A percentile compares a stretch with the other conserved stretches of the same genome.
Conservation (phyloP, 345 rosid species). For the Eucalyptus curtisii region DNA sequence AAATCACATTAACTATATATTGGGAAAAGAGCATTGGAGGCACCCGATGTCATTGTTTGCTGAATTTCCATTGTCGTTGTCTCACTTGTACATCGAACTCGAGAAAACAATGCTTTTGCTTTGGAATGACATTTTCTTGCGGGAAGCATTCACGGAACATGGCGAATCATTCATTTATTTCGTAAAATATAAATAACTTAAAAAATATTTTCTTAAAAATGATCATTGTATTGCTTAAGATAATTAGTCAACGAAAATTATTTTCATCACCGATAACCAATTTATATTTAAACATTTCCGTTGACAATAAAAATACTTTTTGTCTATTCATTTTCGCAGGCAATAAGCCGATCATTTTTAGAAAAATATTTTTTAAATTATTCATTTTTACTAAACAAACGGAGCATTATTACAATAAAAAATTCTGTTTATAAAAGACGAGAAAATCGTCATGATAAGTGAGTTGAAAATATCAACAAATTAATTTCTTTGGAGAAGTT, state of each 20-base stretch:
- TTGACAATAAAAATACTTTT: too few relatives aligned
- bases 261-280: rapidly evolving
- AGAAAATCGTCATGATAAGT: neutral
- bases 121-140: neutral
- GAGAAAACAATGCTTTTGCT: neutral
- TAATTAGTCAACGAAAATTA: too few relatives aligned
- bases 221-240: neutral
- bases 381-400: too few relatives aligned
- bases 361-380: too few relatives aligned
- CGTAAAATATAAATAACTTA: too few relatives aligned
- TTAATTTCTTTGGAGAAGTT: neutral
- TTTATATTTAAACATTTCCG: too few relatives aligned
- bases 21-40: neutral
- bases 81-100: neutral
- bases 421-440: neutral
- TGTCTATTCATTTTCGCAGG: neutral
- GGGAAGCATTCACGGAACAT: neutral
- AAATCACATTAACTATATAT: neutral
- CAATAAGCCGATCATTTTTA: rapidly evolving
- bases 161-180: neutral
- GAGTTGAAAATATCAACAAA: neutral
- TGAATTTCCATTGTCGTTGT: neutral
- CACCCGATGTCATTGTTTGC: neutral
- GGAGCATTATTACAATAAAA: neutral
- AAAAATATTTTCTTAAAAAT: too few relatives aligned